phyloP scores from a whole-genome alignment of 2,329 filamentous ascomycete genomes.

The Pseudopithomyces chartarum region DNA sequence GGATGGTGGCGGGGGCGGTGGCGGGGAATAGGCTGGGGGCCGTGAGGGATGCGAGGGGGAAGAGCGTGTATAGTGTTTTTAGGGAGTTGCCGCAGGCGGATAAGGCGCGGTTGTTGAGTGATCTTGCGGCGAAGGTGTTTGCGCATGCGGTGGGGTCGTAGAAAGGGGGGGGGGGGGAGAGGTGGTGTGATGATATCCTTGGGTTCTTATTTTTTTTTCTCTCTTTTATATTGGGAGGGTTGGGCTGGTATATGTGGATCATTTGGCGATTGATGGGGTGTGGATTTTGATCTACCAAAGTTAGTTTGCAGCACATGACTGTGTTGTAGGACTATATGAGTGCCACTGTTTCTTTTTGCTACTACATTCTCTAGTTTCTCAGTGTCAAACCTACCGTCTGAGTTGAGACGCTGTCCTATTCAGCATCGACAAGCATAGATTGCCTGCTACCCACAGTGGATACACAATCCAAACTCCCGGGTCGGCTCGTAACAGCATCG shows the following conservation, averaged over 20 bases:
- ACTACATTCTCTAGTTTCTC: too few relatives aligned
- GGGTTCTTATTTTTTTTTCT: neutral
- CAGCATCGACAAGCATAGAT: too few relatives aligned
- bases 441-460: too few relatives aligned
- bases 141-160: slow-evolving; percentile 68
- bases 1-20: slow-evolving; percentile 85
- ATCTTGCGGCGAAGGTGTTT: slow-evolving; percentile 86
- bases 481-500: neutral
- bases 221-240: neutral
- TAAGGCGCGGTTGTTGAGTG: slow-evolving; percentile 77
- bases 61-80: slow-evolving; percentile 93
- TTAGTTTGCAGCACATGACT: too few relatives aligned
- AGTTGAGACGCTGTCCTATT: too few relatives aligned
- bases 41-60: slow-evolving; percentile 85
- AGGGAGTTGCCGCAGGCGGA: slow-evolving; percentile 84
- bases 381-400: too few relatives aligned
- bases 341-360: too few relatives aligned
- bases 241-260: neutral
- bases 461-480: neutral
- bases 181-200: slow-evolving; percentile 23
- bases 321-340: too few relatives aligned
- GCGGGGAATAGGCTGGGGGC: slow-evolving; percentile 92
- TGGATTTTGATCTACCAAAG: too few relatives aligned
- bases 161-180: neutral
- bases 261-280: neutral